Conservation (phyloP, 805 yeast species). For the Myxozyma udenii region DNA sequence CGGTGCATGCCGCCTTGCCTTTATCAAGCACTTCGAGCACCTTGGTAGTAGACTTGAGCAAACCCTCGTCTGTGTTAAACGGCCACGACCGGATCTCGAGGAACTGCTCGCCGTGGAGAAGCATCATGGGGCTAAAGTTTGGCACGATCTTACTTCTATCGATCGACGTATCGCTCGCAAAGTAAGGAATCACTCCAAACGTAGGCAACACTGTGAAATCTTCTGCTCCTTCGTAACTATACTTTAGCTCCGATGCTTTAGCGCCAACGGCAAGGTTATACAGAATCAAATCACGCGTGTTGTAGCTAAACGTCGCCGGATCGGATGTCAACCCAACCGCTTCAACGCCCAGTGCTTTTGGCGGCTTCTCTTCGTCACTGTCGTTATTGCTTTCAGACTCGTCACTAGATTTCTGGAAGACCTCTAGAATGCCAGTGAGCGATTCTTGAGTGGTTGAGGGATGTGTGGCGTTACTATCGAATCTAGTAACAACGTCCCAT, state of each 20-base stretch:
- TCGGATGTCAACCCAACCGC: neutral
- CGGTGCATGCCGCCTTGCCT: slow-evolving; percentile 75
- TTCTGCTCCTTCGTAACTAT: slow-evolving; percentile 69
- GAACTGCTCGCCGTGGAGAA: slow-evolving; percentile 94
- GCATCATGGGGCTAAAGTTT: slow-evolving; percentile 82
- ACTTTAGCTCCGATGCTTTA: slow-evolving; percentile 66
- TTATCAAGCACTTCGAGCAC: slow-evolving; percentile 80
- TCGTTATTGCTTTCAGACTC: slow-evolving; percentile 33
- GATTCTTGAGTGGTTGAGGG: slow-evolving; percentile 70
- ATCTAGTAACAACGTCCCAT: slow-evolving; percentile 66
- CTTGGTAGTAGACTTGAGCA: slow-evolving; percentile 55
- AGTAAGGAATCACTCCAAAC: slow-evolving; percentile 84
- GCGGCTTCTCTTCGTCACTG: slow-evolving; percentile 44
- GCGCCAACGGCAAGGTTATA: slow-evolving; percentile 93
- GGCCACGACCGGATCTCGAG: slow-evolving; percentile 72
- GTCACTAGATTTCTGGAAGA: slow-evolving; percentile 31
- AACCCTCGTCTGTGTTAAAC: slow-evolving; percentile 56
- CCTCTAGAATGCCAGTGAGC: slow-evolving; percentile 70
- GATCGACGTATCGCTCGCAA: slow-evolving; percentile 53
- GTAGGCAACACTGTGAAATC: slow-evolving; percentile 86
- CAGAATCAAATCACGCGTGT: slow-evolving; percentile 49
- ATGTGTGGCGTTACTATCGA: slow-evolving; percentile 53
- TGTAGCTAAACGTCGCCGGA: slow-evolving; percentile 14
- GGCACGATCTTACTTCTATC: slow-evolving; percentile 62
- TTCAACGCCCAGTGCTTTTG: neutral